phyloP scores from a whole-genome alignment of 2,329 filamentous ascomycete genomes.

The Acrocalymma vagum region DNA sequence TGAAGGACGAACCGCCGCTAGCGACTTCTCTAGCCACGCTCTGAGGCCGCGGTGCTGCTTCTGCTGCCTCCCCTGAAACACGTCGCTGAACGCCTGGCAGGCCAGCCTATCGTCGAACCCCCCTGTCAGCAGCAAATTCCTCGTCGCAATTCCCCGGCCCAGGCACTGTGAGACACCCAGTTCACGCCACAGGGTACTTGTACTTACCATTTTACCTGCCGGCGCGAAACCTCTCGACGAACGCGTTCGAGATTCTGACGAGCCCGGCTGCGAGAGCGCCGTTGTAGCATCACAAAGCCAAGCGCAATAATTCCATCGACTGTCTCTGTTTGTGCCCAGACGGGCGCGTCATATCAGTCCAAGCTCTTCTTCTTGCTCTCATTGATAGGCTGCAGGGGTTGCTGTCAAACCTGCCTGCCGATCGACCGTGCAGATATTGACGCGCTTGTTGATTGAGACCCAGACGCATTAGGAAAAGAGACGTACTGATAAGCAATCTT shows the following conservation, averaged over 20 bases:
- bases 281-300: slow-evolving; percentile 70
- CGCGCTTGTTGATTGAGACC: slow-evolving; percentile 22
- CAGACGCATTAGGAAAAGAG: slow-evolving; percentile 7
- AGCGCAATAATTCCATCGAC: slow-evolving; percentile 72
- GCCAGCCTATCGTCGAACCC: slow-evolving; percentile 64
- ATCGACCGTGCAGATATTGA: slow-evolving; percentile 29
- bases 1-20: slow-evolving; percentile 36
- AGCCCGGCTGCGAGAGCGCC: slow-evolving; percentile 55
- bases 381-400: slow-evolving; percentile 23
- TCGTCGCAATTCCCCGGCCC: slow-evolving; percentile 24
- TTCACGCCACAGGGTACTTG: slow-evolving; percentile 43
- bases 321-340: slow-evolving; percentile 58
- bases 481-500: slow-evolving; percentile 68
- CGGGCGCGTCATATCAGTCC: too few relatives aligned
- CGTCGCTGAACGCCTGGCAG: slow-evolving; percentile 72
- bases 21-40: slow-evolving; percentile 66
- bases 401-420: slow-evolving; percentile 18
- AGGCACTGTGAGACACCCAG: slow-evolving; percentile 29
- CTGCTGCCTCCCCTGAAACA: slow-evolving; percentile 80
- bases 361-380: too few relatives aligned
- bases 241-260: too few relatives aligned
- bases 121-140: slow-evolving; percentile 8
- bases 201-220: slow-evolving; percentile 70
- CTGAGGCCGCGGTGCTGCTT: slow-evolving; percentile 72
- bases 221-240: slow-evolving; percentile 66